phyloP scores from a whole-genome alignment of 148 eudicot genomes.

The Fagopyrum homotropicum region DNA sequence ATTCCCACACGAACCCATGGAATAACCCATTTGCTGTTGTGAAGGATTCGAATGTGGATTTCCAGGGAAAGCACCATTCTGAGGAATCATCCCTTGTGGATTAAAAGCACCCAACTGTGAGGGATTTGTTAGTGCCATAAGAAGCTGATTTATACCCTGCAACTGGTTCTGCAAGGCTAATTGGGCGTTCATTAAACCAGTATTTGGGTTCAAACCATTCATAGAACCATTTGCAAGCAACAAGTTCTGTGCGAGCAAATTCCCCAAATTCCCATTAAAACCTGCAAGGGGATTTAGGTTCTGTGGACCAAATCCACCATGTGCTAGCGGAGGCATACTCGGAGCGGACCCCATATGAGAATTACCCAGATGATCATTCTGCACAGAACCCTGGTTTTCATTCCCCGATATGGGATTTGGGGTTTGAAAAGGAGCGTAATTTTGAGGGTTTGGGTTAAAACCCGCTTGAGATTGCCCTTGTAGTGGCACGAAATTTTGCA shows the following conservation, averaged over 20 bases:
- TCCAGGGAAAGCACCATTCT: slow-evolving; percentile 12
- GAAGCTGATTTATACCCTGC: slow-evolving; percentile 24
- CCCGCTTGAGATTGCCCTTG: slow-evolving; percentile 29
- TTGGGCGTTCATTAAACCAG: slow-evolving; percentile 24
- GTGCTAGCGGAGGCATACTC: slow-evolving; percentile 15
- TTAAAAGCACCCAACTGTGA: too few species aligned
- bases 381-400: slow-evolving; percentile 19
- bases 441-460: slow-evolving; percentile 25
- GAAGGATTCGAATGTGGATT: slow-evolving; percentile 15
- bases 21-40: slow-evolving; percentile 24
- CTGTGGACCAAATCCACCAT: slow-evolving; percentile 21
- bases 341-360: slow-evolving; percentile 22
- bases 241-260: slow-evolving; percentile 17
- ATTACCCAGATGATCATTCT: slow-evolving; percentile 14
- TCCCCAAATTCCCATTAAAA: slow-evolving; percentile 22
- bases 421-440: slow-evolving; percentile 18
- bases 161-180: slow-evolving; percentile 34
- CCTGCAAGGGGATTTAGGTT: slow-evolving; percentile 20
- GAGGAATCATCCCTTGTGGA: too few species aligned
- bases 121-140: neutral
- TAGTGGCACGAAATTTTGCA: slow-evolving; percentile 20
- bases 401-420: slow-evolving; percentile 18
- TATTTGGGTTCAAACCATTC: slow-evolving; percentile 15
- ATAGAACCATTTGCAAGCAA: slow-evolving; percentile 17
- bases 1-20: slow-evolving; percentile 30